phyloP scores from a whole-genome alignment of 352 stramenopile genomes.

The Phytophthora lateralis region DNA sequence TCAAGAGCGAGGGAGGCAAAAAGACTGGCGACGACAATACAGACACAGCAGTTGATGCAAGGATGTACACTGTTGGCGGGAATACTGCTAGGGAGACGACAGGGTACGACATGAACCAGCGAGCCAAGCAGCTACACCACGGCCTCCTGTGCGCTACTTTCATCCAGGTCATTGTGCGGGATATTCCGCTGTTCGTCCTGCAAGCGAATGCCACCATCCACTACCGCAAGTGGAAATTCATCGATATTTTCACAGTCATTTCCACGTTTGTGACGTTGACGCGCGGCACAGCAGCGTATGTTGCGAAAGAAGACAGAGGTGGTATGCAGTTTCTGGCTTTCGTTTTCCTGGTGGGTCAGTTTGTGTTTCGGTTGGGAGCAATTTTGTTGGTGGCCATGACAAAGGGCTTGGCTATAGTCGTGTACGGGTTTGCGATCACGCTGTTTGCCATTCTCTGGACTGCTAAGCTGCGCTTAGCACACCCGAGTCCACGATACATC shows the following conservation, averaged over 20 bases:
- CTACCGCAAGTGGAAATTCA: slow-evolving; percentile 77
- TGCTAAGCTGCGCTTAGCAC: slow-evolving; percentile 43
- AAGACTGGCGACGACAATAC: slow-evolving; percentile 2
- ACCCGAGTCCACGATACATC: slow-evolving; percentile 33
- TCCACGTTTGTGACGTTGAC: slow-evolving; percentile 60
- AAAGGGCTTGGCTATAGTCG: slow-evolving; percentile 45
- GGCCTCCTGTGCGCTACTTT: slow-evolving; percentile 61
- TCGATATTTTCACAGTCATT: slow-evolving; percentile 64
- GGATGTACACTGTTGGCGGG: slow-evolving; percentile 6
- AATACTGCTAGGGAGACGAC: slow-evolving; percentile 6
- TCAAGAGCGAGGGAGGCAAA: slow-evolving; percentile 10
- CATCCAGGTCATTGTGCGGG: slow-evolving; percentile 69
- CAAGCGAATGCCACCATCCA: slow-evolving; percentile 81
- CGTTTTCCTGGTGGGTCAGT: slow-evolving; percentile 64
- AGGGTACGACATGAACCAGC: slow-evolving; percentile 4
- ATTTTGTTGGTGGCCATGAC: slow-evolving; percentile 77
- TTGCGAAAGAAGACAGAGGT: slow-evolving; percentile 49
- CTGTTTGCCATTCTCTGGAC: slow-evolving; percentile 42
- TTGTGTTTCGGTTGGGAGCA: slow-evolving; percentile 55
- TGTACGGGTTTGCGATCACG: slow-evolving; percentile 44
- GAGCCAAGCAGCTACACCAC: slow-evolving; percentile 24
- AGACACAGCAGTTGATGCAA: not conserved
- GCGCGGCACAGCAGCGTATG: slow-evolving; percentile 45
- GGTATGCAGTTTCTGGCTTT: slow-evolving; percentile 41
- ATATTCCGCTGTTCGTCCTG: slow-evolving; percentile 75